A percentile compares a stretch with the other conserved stretches of the same genome.
phyloP scores from a whole-genome alignment of 345 rosid species.

The Arabidopsis arenosa region DNA sequence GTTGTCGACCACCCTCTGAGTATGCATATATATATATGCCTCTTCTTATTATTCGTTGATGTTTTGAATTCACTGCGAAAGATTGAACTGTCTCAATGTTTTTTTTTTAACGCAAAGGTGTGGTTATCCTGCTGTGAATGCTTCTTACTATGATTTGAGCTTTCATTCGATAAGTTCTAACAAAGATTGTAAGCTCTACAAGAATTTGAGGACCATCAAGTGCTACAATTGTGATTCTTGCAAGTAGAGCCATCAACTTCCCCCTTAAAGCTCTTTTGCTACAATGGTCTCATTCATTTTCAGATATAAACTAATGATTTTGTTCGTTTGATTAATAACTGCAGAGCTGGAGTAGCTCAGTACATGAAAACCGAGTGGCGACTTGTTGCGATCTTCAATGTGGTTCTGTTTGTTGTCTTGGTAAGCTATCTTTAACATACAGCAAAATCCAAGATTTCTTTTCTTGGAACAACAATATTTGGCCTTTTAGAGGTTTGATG shows the following conservation, averaged over 20 bases:
- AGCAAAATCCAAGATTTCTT: too few species aligned
- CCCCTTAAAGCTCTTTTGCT: not conserved
- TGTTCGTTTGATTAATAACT: constrained; percentile 9
- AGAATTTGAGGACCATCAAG: constrained; percentile 64
- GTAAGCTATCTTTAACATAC: constrained; percentile 52
- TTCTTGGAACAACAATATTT: too few species aligned
- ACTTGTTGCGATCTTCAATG: constrained; percentile 83
- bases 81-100: not conserved
- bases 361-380: constrained; percentile 95
- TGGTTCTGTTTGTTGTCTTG: constrained; percentile 70
- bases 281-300: not conserved
- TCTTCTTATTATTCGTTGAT: constrained; percentile 1
- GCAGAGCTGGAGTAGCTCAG: constrained; percentile 97
- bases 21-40: constrained; percentile 41
- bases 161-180: constrained; percentile 82
- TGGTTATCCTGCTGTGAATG: constrained; percentile 82
- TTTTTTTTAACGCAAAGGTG: constrained; percentile 53
- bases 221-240: constrained; percentile 95
- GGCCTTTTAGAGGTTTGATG: too few species aligned
- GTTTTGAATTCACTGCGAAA: not conserved
- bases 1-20: constrained; percentile 96
- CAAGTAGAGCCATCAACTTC: constrained; percentile 61
- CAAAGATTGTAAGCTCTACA: constrained; percentile 86
- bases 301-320: constrained; percentile 7
- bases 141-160: constrained; percentile 83